Evolutionary conservation across 495 filamentous ascomycete species (phyloP).

Genomic region (Aspergillus cristatus): DNA sequence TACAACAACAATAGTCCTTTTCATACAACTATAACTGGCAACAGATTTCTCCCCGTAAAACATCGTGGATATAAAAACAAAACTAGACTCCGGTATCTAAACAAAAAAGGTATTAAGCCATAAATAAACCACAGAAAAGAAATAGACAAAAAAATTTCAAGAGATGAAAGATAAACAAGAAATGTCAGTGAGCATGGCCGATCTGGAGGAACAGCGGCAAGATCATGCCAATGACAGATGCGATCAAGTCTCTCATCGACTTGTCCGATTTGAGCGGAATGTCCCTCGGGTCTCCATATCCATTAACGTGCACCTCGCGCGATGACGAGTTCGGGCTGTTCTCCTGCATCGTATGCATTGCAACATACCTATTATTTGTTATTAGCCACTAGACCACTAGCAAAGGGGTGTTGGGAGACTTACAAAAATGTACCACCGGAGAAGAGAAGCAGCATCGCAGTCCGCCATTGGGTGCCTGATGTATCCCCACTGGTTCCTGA

Average conservation of each 20-base stretch:
- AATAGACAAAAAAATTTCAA: conserved; percentile 2
- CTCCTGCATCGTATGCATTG: conserved; percentile 97
- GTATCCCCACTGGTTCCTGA: conserved; percentile 31
- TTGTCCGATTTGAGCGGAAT: conserved; percentile 28
- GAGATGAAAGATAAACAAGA: neutral
- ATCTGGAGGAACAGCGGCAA: conserved; percentile 82
- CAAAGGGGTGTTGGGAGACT: conserved; percentile 26
- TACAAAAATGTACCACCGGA: conserved; percentile 93
- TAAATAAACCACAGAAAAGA: conserved; percentile 4
- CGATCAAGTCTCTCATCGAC: conserved; percentile 49
- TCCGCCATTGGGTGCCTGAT: conserved; percentile 66
- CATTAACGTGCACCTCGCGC: conserved; percentile 50
- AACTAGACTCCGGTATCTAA: too few species aligned
- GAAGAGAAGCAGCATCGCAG: conserved; percentile 84
- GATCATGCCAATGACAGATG: conserved; percentile 80
- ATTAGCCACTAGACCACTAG: conserved; percentile 5
- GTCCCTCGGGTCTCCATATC: conserved; percentile 52
- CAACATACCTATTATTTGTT: conserved; percentile 79
- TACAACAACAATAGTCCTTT: too few species aligned
- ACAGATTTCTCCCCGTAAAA: too few species aligned
- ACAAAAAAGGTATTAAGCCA: neutral
- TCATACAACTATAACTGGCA: too few species aligned
- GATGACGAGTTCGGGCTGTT: conserved; percentile 41
- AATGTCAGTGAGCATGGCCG: conserved; percentile 69
- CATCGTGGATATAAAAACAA: too few species aligned